A percentile compares a stretch with the other conserved stretches of the same genome.
Evolutionary conservation across 2,329 filamentous ascomycete genomes (phyloP).

Genomic region (Ophiocordyceps robertsii): DNA sequence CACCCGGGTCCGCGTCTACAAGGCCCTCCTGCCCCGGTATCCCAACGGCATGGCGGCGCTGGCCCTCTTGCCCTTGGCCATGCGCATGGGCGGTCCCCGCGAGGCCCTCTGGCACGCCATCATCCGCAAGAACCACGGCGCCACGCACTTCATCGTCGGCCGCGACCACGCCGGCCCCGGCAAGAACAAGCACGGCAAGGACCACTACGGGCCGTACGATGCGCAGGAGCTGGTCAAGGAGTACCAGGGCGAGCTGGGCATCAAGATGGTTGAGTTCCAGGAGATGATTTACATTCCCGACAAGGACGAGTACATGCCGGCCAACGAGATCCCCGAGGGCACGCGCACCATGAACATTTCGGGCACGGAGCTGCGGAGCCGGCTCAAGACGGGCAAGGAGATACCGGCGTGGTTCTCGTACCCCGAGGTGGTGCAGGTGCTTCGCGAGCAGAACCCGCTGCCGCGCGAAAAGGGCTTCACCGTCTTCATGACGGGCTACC

Average conservation of each 20-base stretch:
- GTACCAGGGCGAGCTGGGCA: constrained; percentile 91
- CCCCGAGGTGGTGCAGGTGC: constrained; percentile 92
- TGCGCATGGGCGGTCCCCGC: constrained; percentile 97
- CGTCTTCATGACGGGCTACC: constrained; percentile 92
- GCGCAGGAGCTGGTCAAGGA: constrained; percentile 93
- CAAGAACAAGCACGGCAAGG: constrained; percentile 93
- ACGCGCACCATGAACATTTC: constrained; percentile 81
- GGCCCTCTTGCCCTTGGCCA: constrained; percentile 85
- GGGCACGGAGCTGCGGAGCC: constrained; percentile 79
- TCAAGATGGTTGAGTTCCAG: constrained; percentile 98
- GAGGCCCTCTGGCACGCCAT: constrained; percentile 99
- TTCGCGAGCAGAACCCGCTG: constrained; percentile 90
- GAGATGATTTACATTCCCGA: constrained; percentile 99
- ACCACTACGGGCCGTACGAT: constrained; percentile 98
- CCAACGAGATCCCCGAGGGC: constrained; percentile 76
- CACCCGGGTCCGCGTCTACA: constrained; percentile 96
- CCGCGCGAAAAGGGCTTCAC: constrained; percentile 92
- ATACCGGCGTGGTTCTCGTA: constrained; percentile 99
- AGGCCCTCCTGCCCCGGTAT: constrained; percentile 90
- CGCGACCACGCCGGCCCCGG: constrained; percentile 96
- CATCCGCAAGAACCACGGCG: constrained; percentile 98
- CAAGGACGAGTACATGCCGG: constrained; percentile 87
- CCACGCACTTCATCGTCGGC: constrained; percentile 97
- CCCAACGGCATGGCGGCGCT: constrained; percentile 98
- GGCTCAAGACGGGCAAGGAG: constrained; percentile 80